Percentiles rank a stretch among this genome's conserved stretches.
Evolutionary conservation across 2,329 filamentous ascomycete species (phyloP).

Genomic region (Fusarium concolor): DNA sequence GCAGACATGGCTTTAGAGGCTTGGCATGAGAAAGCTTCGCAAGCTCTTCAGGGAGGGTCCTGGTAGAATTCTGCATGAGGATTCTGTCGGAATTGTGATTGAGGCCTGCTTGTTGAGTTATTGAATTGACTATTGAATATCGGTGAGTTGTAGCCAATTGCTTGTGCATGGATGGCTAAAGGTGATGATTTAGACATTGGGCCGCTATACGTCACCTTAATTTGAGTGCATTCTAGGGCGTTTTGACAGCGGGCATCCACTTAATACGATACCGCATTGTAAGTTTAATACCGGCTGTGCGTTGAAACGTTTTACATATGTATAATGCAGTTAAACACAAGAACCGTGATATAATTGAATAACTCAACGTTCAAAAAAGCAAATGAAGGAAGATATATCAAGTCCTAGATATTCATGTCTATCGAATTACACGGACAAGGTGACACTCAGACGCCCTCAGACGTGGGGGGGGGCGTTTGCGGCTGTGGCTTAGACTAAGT

Average conservation of each 20-base stretch:
- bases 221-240: constrained; percentile 16
- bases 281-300: neutral
- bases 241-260: constrained; percentile 6
- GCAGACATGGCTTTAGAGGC: constrained; percentile 21
- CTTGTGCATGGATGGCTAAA: constrained; percentile 2
- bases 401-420: neutral
- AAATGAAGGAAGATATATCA: neutral
- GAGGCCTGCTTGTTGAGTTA: constrained; percentile 19
- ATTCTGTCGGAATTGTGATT: neutral
- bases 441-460: constrained; percentile 12
- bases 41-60: constrained; percentile 25
- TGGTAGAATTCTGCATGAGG: constrained; percentile 1
- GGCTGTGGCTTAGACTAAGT: constrained; percentile 38
- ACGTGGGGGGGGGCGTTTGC: constrained; percentile 24
- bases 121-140: constrained; percentile 4
- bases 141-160: neutral
- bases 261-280: neutral
- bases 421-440: neutral
- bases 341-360: neutral
- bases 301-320: neutral
- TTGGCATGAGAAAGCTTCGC: constrained; percentile 32
- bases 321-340: too few relatives aligned
- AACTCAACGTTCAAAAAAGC: neutral
- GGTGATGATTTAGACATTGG: neutral
- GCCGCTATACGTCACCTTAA: constrained; percentile 27